Evolutionary conservation across 148 eudicot species (phyloP).

Genomic region (Chenopodium formosanum): DNA sequence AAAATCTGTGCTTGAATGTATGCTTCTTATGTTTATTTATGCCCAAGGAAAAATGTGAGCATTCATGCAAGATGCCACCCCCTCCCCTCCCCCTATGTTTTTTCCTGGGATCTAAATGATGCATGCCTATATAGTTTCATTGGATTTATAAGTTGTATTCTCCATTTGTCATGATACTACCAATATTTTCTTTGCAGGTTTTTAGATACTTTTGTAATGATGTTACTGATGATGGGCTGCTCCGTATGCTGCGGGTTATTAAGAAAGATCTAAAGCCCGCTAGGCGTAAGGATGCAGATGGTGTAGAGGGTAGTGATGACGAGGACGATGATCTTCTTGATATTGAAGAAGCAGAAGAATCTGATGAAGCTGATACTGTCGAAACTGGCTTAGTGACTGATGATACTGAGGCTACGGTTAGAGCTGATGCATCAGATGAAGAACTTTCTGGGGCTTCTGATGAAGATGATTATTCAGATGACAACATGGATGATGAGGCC

Average conservation of each 20-base stretch:
- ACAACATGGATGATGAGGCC: conserved; percentile 96
- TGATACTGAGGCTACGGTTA: conserved; percentile 48
- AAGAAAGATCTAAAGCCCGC: conserved; percentile 95
- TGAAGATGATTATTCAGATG: conserved; percentile 64
- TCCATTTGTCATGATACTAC: neutral
- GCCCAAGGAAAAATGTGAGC: neutral
- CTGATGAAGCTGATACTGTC: conserved; percentile 63
- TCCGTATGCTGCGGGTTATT: conserved; percentile 78
- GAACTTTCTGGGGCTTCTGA: conserved; percentile 24
- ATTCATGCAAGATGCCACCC: neutral
- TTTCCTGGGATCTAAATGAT: neutral
- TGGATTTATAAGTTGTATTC: neutral
- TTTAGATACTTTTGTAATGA: conserved; percentile 69
- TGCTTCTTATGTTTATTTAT: neutral
- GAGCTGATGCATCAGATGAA: conserved; percentile 24
- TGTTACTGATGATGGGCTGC: conserved; percentile 77
- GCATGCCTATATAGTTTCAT: neutral
- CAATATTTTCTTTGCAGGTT: conserved; percentile 47
- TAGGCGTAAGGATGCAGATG: conserved; percentile 59
- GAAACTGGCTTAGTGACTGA: conserved; percentile 52
- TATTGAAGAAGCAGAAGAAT: conserved; percentile 72
- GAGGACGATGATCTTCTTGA: conserved; percentile 70
- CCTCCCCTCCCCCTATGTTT: neutral
- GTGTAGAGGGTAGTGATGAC: conserved; percentile 53
- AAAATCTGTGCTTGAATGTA: no score